Evolutionary conservation across 129 eudicot genomes (phyloP).

Genomic region (Apium graveolens): DNA sequence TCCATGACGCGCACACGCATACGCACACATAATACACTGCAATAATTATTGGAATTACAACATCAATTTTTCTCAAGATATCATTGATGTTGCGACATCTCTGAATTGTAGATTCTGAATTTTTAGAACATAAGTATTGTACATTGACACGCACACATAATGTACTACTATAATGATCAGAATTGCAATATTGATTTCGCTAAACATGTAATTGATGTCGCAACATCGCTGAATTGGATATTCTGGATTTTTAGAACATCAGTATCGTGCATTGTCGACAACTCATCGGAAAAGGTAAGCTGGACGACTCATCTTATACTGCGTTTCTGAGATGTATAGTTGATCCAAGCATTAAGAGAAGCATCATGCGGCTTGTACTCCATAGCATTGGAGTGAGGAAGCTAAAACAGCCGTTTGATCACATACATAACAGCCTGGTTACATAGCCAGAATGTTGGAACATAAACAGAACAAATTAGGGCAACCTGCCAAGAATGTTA

Average conservation of each 20-base stretch:
- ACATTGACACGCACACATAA: neutral
- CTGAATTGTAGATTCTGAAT: neutral
- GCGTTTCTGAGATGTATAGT: too few species aligned
- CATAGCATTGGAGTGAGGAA: conserved; percentile 78
- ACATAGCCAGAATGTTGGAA: too few species aligned
- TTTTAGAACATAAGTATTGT: neutral
- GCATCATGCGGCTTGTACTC: conserved; percentile 90
- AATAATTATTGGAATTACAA: too few species aligned
- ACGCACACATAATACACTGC: too few species aligned
- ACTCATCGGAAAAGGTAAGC: neutral
- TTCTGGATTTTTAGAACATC: neutral
- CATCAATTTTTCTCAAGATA: neutral
- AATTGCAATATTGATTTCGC: neutral
- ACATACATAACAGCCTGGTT: conserved; percentile 83
- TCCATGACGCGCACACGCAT: neutral
- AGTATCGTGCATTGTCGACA: neutral
- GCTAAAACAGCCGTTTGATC: conserved; percentile 81
- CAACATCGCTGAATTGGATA: neutral
- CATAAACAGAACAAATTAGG: too few species aligned
- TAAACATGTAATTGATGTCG: neutral
- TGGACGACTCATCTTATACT: neutral
- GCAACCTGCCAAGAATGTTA: too few species aligned
- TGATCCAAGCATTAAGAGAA: conserved; percentile 21
- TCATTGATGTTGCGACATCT: neutral
- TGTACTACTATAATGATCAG: too few species aligned